These are phyloP conservation scores for Mucor mucedo DNA, from an alignment of 371 early-diverging fungal genomes.

Conservation along the genomic window DNA sequence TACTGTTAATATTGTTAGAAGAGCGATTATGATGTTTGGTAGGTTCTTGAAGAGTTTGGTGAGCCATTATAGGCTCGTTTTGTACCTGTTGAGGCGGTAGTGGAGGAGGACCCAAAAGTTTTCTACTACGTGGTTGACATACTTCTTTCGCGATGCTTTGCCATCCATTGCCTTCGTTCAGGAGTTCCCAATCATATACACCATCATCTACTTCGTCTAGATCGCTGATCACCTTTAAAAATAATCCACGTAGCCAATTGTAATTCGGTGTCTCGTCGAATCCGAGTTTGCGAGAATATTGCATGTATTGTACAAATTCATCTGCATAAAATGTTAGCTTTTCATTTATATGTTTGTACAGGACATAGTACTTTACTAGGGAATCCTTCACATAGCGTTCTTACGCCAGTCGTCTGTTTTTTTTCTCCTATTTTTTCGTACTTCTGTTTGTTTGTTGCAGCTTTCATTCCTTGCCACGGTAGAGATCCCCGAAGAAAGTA, in stretches of 20 bases:
- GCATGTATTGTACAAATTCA: conserved; percentile 86
- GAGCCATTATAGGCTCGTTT: not conserved
- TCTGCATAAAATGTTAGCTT: conserved; percentile 7
- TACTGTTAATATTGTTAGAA: not conserved
- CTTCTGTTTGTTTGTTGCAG: conserved; percentile 88
- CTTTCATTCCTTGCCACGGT: conserved; percentile 95
- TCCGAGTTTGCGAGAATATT: conserved; percentile 80
- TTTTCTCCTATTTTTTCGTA: conserved; percentile 92
- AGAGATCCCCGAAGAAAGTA: conserved; percentile 90
- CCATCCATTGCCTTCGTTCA: conserved; percentile 55
- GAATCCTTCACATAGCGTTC: conserved; percentile 75
- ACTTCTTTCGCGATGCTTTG: conserved; percentile 19
- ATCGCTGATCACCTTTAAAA: conserved; percentile 75
- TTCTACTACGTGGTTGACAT: not conserved
- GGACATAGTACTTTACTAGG: conserved; percentile 50
- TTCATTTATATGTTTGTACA: not conserved
- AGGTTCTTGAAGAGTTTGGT: conserved; percentile 6
- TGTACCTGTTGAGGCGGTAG: not conserved
- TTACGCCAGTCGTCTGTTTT: conserved; percentile 76
- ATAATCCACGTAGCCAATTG: conserved; percentile 76
- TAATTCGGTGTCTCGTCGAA: conserved; percentile 57
- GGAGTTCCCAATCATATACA: conserved; percentile 91
- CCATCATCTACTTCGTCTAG: conserved; percentile 79
- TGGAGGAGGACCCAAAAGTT: conserved; percentile 3
- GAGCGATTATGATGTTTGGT: conserved; percentile 1